phyloP scores from a whole-genome alignment of 2,329 filamentous ascomycete species.

The Diplodia scrobiculata region DNA sequence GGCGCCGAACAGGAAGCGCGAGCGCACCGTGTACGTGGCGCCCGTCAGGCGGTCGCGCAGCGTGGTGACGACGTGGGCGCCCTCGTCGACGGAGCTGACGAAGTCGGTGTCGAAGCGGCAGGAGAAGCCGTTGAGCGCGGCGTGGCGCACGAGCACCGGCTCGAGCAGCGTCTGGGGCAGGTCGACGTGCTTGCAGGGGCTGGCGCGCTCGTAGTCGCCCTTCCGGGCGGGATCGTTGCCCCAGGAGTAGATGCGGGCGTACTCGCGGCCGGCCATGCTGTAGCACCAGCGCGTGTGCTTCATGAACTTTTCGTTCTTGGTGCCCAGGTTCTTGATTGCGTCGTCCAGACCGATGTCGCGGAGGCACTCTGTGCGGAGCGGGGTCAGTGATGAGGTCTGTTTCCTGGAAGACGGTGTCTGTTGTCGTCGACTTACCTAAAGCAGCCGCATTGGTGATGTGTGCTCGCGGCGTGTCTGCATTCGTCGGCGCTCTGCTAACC shows the following conservation, averaged over 20 bases:
- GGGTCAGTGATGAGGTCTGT: not conserved
- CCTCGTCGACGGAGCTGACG: slow-evolving; percentile 36
- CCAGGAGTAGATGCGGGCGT: slow-evolving; percentile 48
- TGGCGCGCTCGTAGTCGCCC: slow-evolving; percentile 48
- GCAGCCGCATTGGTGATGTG: slow-evolving; percentile 64
- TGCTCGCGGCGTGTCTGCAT: slow-evolving; percentile 60
- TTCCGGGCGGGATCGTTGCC: slow-evolving; percentile 46
- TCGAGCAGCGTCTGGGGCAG: slow-evolving; percentile 51
- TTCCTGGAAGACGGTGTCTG: not conserved
- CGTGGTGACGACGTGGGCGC: slow-evolving; percentile 40
- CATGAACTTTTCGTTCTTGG: slow-evolving; percentile 42
- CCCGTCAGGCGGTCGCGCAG: slow-evolving; percentile 45
- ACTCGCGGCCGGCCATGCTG: slow-evolving; percentile 51
- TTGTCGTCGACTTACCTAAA: slow-evolving; percentile 42
- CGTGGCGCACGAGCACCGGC: slow-evolving; percentile 47
- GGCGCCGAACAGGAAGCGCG: slow-evolving; percentile 62
- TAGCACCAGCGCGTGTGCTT: slow-evolving; percentile 50
- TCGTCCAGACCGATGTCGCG: slow-evolving; percentile 51
- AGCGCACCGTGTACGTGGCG: slow-evolving; percentile 50
- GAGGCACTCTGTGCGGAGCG: slow-evolving; percentile 46
- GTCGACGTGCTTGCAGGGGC: slow-evolving; percentile 49
- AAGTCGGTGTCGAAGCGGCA: slow-evolving; percentile 48
- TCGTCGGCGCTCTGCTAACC: slow-evolving; percentile 54
- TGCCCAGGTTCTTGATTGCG: slow-evolving; percentile 40
- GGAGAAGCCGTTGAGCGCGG: slow-evolving; percentile 44